Base-by-base conservation (phyloP, 345 rosid genomes). In the Carallia pectinifolia region DNA sequence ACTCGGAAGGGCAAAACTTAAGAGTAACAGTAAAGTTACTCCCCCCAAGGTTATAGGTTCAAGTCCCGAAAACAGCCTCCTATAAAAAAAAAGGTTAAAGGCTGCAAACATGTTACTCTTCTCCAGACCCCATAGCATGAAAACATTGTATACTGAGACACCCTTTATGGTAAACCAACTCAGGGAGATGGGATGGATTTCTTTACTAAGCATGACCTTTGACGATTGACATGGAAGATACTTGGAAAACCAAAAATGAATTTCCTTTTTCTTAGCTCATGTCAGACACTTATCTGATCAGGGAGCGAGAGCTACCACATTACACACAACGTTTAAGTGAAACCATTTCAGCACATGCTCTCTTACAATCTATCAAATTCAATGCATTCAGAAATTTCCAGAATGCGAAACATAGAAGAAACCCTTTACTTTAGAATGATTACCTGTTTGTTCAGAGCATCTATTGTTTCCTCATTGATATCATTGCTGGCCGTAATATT, bases 391-490 rank as follows among this genome's bases (percentile, higher is more conserved):
- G 7, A 13, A 40, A 71, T 53, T 52, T 54, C 36, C 38, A 38
- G 30, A 53, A 36, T n/a, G 31, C 18, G 19, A 54, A 53, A 53
- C 53, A 23, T 17, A 53, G 0, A 37, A 8, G 53, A 53, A 37
- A 37, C 53, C n/a, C 65, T 48, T 48, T 38, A 40, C 19, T 29
- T 8, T 23, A 29, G 64, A 67, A 61, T 54, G 18, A 55, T 70
- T 70, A 90, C 97, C 92, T 95, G 99, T 74, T 95, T 95, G 81
- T 92, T 95, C 62, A 95, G 71, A 65, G 98, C 99, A 75, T 95
- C 99, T 19, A 95, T 74, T 53, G 99, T 92, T 83, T 95, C 99
- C 78, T 95, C 98, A 39, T 95, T 95, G 58, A 95, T 85, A 81
- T 95, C 97, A 71, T 92, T 95, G 80, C 99, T 95, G 39, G 96